Evolutionary conservation across 495 filamentous ascomycete species (phyloP).

Genomic region (Chaetomium fimeti): DNA sequence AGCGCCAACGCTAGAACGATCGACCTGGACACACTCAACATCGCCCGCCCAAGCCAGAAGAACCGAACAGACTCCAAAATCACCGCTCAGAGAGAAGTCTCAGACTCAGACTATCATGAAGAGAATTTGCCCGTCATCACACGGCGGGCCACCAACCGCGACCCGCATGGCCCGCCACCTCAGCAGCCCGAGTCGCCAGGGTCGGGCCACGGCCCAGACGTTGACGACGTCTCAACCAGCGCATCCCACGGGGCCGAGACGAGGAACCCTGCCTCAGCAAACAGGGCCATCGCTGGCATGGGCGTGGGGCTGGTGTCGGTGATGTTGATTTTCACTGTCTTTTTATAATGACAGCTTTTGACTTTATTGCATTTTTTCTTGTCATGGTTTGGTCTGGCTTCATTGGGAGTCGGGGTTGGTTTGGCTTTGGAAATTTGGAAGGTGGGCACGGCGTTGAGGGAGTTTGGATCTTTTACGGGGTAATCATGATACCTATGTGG

Average conservation of each 20-base stretch:
- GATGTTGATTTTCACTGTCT: conserved; percentile 40
- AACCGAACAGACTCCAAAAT: not conserved
- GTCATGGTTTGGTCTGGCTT: not conserved
- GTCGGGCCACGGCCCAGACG: not conserved
- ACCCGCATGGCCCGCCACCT: not conserved
- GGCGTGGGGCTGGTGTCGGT: conserved; percentile 50
- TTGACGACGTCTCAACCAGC: not conserved
- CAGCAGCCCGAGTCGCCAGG: not conserved
- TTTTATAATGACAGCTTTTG: conserved; percentile 7
- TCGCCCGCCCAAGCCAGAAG: not conserved
- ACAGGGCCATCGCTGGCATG: conserved; percentile 55
- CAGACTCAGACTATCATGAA: not conserved
- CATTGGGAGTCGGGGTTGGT: not conserved
- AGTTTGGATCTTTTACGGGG: not conserved
- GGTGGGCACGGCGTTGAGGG: conserved; percentile 2
- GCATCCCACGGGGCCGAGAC: not conserved
- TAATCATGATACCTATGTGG: conserved; percentile 5
- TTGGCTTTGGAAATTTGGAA: not conserved
- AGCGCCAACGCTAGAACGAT: not conserved
- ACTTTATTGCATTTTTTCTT: conserved; percentile 3
- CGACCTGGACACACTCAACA: not conserved
- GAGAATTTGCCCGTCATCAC: not conserved
- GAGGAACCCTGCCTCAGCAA: conserved; percentile 42
- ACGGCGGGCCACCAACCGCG: no score
- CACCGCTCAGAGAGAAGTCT: not conserved